These are phyloP conservation scores for Ophiosphaerella korrae DNA, from an alignment of 2,329 filamentous ascomycete genomes.

Conservation along the genomic window DNA sequence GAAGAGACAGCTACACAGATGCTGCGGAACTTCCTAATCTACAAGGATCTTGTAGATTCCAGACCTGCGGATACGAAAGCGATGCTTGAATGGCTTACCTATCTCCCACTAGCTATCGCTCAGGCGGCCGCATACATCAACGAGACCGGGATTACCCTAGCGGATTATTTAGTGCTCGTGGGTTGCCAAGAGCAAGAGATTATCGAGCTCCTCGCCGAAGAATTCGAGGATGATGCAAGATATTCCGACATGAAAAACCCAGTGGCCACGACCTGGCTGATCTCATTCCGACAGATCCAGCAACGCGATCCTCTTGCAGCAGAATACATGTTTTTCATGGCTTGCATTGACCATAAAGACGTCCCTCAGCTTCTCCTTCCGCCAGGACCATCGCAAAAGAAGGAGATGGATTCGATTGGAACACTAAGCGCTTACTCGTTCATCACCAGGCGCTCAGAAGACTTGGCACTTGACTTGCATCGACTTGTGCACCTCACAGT, in stretches of 20 bases:
- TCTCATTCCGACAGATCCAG: conserved; percentile 46
- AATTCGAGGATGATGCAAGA: conserved; percentile 39
- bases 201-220: conserved; percentile 19
- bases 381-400: not conserved
- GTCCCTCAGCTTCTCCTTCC: conserved; percentile 3
- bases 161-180: too few relatives aligned
- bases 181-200: not conserved
- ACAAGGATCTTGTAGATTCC: conserved; percentile 32
- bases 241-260: not conserved
- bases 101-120: too few relatives aligned
- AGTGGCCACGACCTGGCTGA: conserved; percentile 45
- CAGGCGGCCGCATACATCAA: too few relatives aligned
- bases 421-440: conserved; percentile 9
- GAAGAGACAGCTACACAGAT: not conserved
- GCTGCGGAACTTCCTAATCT: conserved; percentile 29
- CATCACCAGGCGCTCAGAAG: not conserved
- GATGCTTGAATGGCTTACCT: too few relatives aligned
- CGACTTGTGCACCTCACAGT: conserved; percentile 7
- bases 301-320: conserved; percentile 35
- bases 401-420: conserved; percentile 1
- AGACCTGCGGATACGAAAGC: too few relatives aligned
- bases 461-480: conserved; percentile 3
- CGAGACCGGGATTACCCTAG: too few relatives aligned
- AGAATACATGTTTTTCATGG: conserved; percentile 28
- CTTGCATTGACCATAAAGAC: conserved; percentile 2